These are phyloP conservation scores for Grigorovia humatica DNA, from an alignment of 805 yeast genomes.

Conservation along the genomic window DNA sequence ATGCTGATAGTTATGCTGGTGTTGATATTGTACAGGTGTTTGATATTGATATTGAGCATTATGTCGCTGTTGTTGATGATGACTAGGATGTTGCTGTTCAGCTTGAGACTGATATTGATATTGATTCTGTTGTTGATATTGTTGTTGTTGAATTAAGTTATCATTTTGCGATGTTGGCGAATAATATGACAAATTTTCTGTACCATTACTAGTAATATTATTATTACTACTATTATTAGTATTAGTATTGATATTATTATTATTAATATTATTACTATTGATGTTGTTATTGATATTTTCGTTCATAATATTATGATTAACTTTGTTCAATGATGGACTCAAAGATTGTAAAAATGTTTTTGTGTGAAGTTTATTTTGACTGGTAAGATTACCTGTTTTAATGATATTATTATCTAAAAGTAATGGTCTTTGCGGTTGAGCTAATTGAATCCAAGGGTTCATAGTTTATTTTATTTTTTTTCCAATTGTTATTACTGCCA, in stretches of 20 bases:
- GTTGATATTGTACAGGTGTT: neutral
- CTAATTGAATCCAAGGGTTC: slow-evolving; percentile 1
- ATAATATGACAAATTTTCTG: neutral
- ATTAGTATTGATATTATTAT: neutral
- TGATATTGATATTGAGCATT: neutral
- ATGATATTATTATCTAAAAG: neutral
- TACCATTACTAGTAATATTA: neutral
- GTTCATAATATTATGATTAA: neutral
- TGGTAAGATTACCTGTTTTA: neutral
- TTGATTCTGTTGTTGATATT: neutral
- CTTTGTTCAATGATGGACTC: neutral
- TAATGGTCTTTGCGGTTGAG: neutral
- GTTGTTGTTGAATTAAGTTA: neutral
- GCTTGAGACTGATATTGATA: neutral
- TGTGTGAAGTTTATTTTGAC: neutral
- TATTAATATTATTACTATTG: neutral
- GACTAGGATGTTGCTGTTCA: neutral
- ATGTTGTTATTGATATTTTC: neutral
- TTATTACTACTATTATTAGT: neutral
- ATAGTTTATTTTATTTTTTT: neutral
- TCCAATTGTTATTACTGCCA: neutral
- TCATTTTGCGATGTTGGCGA: neutral
- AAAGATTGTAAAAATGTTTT: neutral
- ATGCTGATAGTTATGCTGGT: neutral
- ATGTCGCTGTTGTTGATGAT: neutral